Evolutionary conservation across 1,139 yeast species (phyloP).

Genomic region (Pichia cactophila): DNA sequence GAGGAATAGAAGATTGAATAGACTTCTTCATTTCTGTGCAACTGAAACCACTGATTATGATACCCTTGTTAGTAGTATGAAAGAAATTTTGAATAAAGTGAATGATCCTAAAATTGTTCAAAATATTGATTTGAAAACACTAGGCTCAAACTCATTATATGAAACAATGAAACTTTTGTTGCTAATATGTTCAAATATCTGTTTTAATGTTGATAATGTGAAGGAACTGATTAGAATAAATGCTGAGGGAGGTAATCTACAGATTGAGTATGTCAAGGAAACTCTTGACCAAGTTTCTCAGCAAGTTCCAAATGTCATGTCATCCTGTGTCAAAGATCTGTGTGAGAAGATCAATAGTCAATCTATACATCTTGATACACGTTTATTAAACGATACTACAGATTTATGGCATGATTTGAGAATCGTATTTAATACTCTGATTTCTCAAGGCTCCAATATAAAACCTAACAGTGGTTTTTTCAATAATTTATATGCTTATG

Average conservation of each 20-base stretch:
- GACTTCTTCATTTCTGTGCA: conserved; percentile 47
- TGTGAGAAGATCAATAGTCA: conserved; percentile 26
- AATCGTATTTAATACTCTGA: conserved; percentile 55
- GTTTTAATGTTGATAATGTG: conserved; percentile 62
- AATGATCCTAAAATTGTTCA: conserved; percentile 40
- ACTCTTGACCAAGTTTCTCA: conserved; percentile 54
- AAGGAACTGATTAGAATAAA: conserved; percentile 44
- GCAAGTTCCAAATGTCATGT: conserved; percentile 57
- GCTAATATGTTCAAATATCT: conserved; percentile 52
- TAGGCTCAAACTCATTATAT: conserved; percentile 43
- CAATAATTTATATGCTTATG: conserved; percentile 28
- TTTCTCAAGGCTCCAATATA: conserved; percentile 34
- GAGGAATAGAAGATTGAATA: conserved; percentile 50
- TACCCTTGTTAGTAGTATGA: conserved; percentile 52
- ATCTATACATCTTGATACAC: conserved; percentile 2
- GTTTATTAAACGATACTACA: conserved; percentile 18
- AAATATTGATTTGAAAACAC: conserved; percentile 17
- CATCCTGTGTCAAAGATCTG: conserved; percentile 49
- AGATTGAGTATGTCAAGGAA: conserved; percentile 38
- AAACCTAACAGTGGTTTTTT: conserved; percentile 15
- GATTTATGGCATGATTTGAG: conserved; percentile 34
- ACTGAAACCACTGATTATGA: conserved; percentile 54
- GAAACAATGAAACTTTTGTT: conserved; percentile 47
- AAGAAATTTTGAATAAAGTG: conserved; percentile 51
- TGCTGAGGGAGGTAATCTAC: conserved; percentile 30